Evolutionary conservation across 192 early-diverging fungal species (phyloP).

Genomic region (Mortierella claussenii): DNA sequence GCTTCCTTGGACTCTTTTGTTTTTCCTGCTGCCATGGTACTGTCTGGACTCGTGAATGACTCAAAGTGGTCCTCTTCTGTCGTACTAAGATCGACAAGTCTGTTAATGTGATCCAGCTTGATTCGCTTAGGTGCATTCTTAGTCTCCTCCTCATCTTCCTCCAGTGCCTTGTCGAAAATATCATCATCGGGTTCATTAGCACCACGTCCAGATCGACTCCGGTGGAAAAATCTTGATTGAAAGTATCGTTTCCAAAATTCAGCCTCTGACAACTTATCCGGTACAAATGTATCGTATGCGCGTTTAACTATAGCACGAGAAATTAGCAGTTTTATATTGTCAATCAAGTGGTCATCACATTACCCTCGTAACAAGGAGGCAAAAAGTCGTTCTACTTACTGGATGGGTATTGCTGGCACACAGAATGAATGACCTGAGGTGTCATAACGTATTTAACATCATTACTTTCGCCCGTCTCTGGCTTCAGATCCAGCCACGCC

Average conservation of each 20-base stretch:
- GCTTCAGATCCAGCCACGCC: constrained; percentile 73
- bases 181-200: constrained; percentile 67
- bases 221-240: constrained; percentile 86
- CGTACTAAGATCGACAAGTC: constrained; percentile 82
- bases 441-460: constrained; percentile 89
- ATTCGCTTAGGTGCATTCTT: constrained; percentile 54
- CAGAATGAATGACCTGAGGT: constrained; percentile 88
- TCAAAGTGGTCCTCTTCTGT: constrained; percentile 86
- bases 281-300: constrained; percentile 86
- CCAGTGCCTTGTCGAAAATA: constrained; percentile 81
- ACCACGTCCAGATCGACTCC: constrained; percentile 68
- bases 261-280: constrained; percentile 77
- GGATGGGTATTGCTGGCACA: constrained; percentile 90
- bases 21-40: constrained; percentile 43
- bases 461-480: constrained; percentile 74
- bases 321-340: too few relatives aligned
- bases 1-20: constrained; percentile 57
- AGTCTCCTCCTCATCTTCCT: constrained; percentile 79
- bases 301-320: constrained; percentile 81
- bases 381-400: too few relatives aligned
- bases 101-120: constrained; percentile 66
- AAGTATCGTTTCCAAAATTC: constrained; percentile 92
- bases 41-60: constrained; percentile 30
- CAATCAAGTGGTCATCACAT: too few relatives aligned
- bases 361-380: too few relatives aligned